phyloP scores from a whole-genome alignment of 2,329 filamentous ascomycete genomes.

The Diaporthe capsici region DNA sequence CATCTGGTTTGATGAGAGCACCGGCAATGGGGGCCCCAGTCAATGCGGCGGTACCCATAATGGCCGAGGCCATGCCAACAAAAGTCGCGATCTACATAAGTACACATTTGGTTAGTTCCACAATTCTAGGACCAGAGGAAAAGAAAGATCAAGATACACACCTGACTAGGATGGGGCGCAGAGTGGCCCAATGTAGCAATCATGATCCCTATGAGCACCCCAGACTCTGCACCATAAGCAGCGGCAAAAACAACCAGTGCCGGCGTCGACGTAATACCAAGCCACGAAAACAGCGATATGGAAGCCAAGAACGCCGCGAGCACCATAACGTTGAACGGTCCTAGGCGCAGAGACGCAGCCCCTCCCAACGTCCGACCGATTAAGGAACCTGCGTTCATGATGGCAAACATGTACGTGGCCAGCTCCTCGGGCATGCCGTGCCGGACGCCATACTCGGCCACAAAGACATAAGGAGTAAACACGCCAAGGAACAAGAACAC shows the following conservation, averaged over 20 bases:
- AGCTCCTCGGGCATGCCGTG: not conserved
- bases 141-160: not conserved
- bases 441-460: not conserved
- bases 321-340: not conserved
- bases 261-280: not conserved
- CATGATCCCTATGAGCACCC: not conserved
- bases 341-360: not conserved
- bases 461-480: not conserved
- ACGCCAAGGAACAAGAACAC: not conserved
- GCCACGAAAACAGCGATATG: not conserved
- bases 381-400: not conserved
- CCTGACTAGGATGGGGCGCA: not conserved
- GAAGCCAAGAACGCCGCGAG: not conserved
- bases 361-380: not conserved
- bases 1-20: not conserved
- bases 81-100: not conserved
- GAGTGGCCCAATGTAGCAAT: not conserved
- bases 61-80: not conserved
- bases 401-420: not conserved
- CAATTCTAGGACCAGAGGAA: not conserved
- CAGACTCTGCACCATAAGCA: not conserved
- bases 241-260: not conserved
- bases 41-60: not conserved
- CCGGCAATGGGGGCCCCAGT: not conserved
- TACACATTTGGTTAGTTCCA: too few species aligned